Conservation (phyloP, 305 asterid species). For the Fraxinus dipetala region DNA sequence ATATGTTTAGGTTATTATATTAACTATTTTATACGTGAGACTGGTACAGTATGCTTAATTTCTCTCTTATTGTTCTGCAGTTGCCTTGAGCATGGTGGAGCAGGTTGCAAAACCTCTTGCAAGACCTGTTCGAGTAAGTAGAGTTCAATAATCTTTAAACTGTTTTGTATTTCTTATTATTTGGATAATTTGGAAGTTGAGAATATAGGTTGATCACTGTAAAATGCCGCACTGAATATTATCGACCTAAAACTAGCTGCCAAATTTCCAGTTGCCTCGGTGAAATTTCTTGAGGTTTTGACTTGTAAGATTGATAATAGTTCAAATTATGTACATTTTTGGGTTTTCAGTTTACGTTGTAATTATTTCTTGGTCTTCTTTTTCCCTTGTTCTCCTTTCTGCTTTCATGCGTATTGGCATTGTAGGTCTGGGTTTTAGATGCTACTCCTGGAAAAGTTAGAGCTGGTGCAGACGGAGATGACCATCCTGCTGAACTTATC, state of each 20-base stretch:
- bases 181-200: slow-evolving; percentile 8
- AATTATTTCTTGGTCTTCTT: neutral
- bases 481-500: slow-evolving; percentile 94
- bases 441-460: slow-evolving; percentile 96
- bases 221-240: neutral
- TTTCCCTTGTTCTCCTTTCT: neutral
- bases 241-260: slow-evolving; percentile 12
- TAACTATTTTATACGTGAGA: neutral
- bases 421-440: slow-evolving; percentile 92
- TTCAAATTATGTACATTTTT: neutral
- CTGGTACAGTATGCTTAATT: neutral
- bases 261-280: neutral
- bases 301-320: neutral
- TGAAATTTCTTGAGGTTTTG: neutral
- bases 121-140: slow-evolving; percentile 91
- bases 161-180: neutral
- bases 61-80: slow-evolving; percentile 41
- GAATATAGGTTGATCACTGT: neutral
- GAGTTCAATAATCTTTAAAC: neutral
- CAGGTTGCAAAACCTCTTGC: slow-evolving; percentile 96
- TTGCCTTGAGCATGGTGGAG: slow-evolving; percentile 96
- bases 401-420: slow-evolving; percentile 19
- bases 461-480: slow-evolving; percentile 94
- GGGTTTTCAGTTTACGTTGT: neutral
- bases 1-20: neutral